A percentile compares a stretch with the other conserved stretches of the same genome.
phyloP scores from a whole-genome alignment of 345 rosid genomes.

The Camelina hispida region DNA sequence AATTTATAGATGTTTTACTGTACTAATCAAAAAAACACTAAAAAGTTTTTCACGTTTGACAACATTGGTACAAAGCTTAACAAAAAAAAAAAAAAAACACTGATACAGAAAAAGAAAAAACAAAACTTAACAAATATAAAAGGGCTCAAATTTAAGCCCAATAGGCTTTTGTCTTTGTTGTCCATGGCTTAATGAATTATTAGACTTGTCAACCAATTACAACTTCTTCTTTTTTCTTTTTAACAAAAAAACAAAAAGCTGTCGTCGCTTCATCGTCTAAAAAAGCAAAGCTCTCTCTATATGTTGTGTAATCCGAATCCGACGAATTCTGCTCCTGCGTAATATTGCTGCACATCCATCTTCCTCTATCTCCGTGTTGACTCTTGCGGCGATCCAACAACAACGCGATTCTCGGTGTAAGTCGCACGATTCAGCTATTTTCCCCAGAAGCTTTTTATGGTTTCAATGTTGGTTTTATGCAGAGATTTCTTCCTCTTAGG shows the following conservation, averaged over 20 bases:
- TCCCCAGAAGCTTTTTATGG: neutral
- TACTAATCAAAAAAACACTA: no score
- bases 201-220: neutral
- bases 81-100: no score
- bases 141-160: constrained; percentile 1
- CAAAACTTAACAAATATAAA: neutral
- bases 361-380: constrained; percentile 31
- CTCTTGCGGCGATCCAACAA: constrained; percentile 29
- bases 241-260: neutral
- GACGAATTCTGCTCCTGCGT: neutral
- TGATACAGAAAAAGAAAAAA: no score
- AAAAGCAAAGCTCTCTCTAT: no score
- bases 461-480: neutral
- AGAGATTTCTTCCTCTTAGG: constrained; percentile 7
- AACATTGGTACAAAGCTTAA: no score
- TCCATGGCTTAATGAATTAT: neutral
- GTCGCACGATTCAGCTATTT: constrained; percentile 22
- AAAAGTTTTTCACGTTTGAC: no score
- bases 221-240: no score
- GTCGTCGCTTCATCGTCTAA: neutral
- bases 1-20: no score
- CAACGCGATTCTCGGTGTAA: constrained; percentile 32
- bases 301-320: no score
- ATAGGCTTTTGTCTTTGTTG: neutral
- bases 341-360: neutral